Base-by-base conservation (phyloP, 768 basidiomycete species). In the Hirschioporus abietinus region DNA sequence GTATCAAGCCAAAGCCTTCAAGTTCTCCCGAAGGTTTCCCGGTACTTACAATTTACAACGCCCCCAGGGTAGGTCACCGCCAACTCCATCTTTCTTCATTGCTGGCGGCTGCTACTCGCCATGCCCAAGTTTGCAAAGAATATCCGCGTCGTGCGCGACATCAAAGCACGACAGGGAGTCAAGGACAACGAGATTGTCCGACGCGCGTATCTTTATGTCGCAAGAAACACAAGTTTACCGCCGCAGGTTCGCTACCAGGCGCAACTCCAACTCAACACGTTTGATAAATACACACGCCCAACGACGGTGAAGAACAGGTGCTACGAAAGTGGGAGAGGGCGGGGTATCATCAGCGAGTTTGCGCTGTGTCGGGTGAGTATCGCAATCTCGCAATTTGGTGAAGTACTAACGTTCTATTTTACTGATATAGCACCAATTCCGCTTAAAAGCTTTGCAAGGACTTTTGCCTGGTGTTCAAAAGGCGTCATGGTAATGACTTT, bases 171-270 rank as follows among this genome's bases (percentile, higher is more conserved):
- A 63, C 74, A 84, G 23, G 86, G 88, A 67, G 90, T 93, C 67
- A 79, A 80, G 67, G 84, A 84, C 60, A 88, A 89, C 74, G 96
- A 99, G 76, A 82, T 96, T 61, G 81, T 88, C 30, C 88, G 96
- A 23, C 84, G 93, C 60, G 96, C 96, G 0, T 96, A 96, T 77
- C 87, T 98, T 63, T 95, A 88, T 77, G 91, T 98, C 70, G 95
- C 96, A 25, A 86, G 96, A 67, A 98, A 99, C 78, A 88, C 92
- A 74, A 86, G 89, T 1, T 79, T 98, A n/a, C 89, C 95, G 18
- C 82, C 93, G 1, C 89, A 92, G 74, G 85, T 98, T 61, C 91
- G 96, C 66, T 92, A 95, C 76, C 92, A 95, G 70, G 96, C 96
- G 18, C 95, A 97, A 76, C 79, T 99, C 68, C 95, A 97, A 73